Conservation (phyloP, 495 filamentous ascomycete species). For the Penicillium malachiteum region DNA sequence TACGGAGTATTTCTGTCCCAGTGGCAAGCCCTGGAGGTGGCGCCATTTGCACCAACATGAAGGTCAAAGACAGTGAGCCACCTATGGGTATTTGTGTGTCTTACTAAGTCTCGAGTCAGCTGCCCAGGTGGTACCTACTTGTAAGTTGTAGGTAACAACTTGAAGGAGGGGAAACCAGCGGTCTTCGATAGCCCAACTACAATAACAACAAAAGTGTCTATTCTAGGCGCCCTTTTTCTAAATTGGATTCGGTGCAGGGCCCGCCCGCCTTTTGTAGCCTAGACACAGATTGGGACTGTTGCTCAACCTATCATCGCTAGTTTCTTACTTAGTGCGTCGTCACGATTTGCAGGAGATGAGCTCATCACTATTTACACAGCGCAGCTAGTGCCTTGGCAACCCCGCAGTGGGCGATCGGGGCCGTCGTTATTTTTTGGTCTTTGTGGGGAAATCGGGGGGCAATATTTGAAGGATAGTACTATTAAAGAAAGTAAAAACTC, state of each 20-base stretch:
- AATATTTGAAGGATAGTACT: background rate
- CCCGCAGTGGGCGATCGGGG: slow-evolving; percentile 11
- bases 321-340: slow-evolving; percentile 17
- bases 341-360: slow-evolving; percentile 15
- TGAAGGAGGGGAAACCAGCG: background rate
- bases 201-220: background rate
- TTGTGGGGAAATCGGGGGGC: background rate
- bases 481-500: no score
- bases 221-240: slow-evolving; percentile 2
- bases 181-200: background rate
- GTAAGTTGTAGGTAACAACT: no score
- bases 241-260: slow-evolving; percentile 6
- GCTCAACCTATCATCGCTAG: slow-evolving; percentile 19
- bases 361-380: slow-evolving; percentile 10
- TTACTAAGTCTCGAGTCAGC: background rate
- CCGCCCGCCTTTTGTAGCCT: slow-evolving; percentile 3
- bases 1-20: no score
- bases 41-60: no score
- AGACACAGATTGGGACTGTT: background rate
- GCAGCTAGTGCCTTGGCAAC: slow-evolving; percentile 19
- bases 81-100: no score
- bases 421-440: slow-evolving; percentile 1
- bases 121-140: no score
- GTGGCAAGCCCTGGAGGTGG: no score
- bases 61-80: no score